Conservation (phyloP, 2,329 filamentous ascomycete species). For the Pseudopyrenochaeta lycopersici region DNA sequence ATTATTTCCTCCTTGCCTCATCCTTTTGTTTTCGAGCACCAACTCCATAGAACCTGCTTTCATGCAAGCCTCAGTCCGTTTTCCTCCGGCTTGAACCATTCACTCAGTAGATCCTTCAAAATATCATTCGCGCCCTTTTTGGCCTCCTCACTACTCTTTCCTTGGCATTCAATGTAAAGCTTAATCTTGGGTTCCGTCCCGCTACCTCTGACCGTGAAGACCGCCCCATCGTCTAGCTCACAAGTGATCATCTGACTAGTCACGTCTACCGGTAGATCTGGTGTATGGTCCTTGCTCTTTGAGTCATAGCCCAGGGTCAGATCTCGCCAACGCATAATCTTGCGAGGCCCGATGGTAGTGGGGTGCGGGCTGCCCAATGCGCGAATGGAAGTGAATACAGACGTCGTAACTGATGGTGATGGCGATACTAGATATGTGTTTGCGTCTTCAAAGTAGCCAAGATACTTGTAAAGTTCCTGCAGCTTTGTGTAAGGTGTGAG, state of each 20-base stretch:
- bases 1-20: too few species aligned
- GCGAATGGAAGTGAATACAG: constrained; percentile 65
- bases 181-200: constrained; percentile 75
- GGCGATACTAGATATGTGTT: constrained; percentile 72
- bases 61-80: constrained; percentile 47
- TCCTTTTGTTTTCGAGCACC: too few species aligned
- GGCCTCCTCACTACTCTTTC: constrained; percentile 52
- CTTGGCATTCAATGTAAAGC: constrained; percentile 62
- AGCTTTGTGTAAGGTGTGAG: constrained; percentile 67
- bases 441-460: constrained; percentile 69
- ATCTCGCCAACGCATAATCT: constrained; percentile 68
- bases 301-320: constrained; percentile 69
- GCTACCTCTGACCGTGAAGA: constrained; percentile 68
- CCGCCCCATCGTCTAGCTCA: constrained; percentile 64
- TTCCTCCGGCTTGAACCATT: constrained; percentile 59
- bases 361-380: constrained; percentile 54
- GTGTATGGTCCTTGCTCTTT: constrained; percentile 59
- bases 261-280: constrained; percentile 64
- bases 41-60: not conserved
- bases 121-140: constrained; percentile 56
- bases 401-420: constrained; percentile 59
- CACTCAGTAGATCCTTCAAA: constrained; percentile 54
- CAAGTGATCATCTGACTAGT: constrained; percentile 71
- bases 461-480: constrained; percentile 64
- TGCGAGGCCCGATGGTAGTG: constrained; percentile 59